Percentiles rank a stretch among this genome's conserved stretches.
Conservation (phyloP, 345 rosid genomes). For the Camelina hispida region DNA sequence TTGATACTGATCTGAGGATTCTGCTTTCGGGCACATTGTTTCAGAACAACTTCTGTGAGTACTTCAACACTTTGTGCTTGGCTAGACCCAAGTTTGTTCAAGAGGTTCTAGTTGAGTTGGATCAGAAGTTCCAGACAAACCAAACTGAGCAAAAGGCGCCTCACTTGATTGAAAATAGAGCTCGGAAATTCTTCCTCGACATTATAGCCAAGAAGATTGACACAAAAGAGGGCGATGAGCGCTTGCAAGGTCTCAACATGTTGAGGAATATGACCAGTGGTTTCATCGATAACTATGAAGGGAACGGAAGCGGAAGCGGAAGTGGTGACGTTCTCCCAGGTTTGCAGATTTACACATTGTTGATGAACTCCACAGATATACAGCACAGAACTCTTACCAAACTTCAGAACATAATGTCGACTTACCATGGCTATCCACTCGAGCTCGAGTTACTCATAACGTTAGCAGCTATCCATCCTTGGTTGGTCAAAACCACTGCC, state of each 20-base stretch:
- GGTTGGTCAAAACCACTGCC: conserved; percentile 67
- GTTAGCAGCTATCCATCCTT: conserved; percentile 90
- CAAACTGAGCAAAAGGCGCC: conserved; percentile 58
- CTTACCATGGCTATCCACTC: conserved; percentile 70
- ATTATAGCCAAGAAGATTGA: conserved; percentile 80
- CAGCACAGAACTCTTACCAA: conserved; percentile 66
- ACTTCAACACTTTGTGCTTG: conserved; percentile 87
- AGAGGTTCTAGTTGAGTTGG: conserved; percentile 71
- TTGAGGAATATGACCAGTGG: conserved; percentile 68
- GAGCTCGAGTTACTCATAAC: conserved; percentile 87
- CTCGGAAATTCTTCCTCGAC: conserved; percentile 83
- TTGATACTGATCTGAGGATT: conserved; percentile 71
- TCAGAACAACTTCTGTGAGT: conserved; percentile 96
- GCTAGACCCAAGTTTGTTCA: conserved; percentile 82
- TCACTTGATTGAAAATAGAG: conserved; percentile 72
- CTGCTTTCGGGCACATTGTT: conserved; percentile 90
- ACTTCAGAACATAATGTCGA: conserved; percentile 67
- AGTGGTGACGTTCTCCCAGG: conserved; percentile 78
- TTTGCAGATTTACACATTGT: conserved; percentile 80
- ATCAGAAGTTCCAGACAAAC: conserved; percentile 61
- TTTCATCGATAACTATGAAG: conserved; percentile 85
- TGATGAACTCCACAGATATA: conserved; percentile 82
- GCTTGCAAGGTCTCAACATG: conserved; percentile 77
- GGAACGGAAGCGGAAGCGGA: conserved; percentile 47
- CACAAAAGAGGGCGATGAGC: conserved; percentile 62